phyloP scores from a whole-genome alignment of 1,284 basidiomycete genomes.

The Ceratobasidium sp. region DNA sequence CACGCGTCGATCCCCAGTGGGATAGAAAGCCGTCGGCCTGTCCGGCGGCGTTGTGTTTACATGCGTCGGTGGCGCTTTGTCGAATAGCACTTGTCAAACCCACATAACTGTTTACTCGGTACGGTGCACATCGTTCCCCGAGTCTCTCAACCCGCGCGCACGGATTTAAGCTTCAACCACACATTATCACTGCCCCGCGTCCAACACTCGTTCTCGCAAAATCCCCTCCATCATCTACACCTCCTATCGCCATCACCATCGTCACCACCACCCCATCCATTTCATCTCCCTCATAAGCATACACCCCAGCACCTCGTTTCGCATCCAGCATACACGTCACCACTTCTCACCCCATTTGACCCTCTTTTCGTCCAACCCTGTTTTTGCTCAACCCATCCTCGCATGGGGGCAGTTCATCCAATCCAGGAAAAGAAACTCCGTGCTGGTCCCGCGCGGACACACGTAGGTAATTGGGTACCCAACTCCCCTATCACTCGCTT shows the following conservation, averaged over 20 bases:
- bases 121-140: not conserved
- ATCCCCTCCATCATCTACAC: no score
- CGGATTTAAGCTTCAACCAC: not conserved
- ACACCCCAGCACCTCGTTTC: slow-evolving; percentile 13
- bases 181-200: not conserved
- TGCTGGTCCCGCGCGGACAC: not conserved
- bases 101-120: not conserved
- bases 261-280: not conserved
- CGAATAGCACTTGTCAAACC: not conserved
- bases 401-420: not conserved
- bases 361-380: not conserved
- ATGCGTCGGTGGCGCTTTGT: slow-evolving; percentile 6
- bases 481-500: not conserved
- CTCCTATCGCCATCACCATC: no score
- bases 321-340: not conserved
- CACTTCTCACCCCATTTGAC: not conserved
- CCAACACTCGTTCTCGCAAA: no score
- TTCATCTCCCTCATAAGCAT: not conserved
- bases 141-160: slow-evolving; percentile 1
- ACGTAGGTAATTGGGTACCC: not conserved
- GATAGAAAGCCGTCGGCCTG: not conserved
- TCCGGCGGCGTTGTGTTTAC: not conserved
- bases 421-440: not conserved
- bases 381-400: not conserved
- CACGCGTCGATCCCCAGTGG: slow-evolving; percentile 1